Percentiles rank a stretch among this genome's conserved stretches.
phyloP scores from a whole-genome alignment of 495 filamentous ascomycete genomes.

The Glonium stellatum region DNA sequence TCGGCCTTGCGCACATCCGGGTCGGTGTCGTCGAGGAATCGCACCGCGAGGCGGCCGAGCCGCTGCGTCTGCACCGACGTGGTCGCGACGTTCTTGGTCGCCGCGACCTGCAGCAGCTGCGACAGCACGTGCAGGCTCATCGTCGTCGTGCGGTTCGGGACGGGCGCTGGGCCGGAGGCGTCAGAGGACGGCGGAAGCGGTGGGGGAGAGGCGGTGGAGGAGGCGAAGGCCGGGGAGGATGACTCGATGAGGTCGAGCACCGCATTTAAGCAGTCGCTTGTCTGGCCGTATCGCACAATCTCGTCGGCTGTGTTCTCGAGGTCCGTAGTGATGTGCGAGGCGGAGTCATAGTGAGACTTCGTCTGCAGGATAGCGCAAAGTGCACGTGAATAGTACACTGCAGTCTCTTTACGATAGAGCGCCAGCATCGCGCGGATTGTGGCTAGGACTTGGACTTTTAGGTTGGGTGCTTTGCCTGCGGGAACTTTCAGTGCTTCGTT shows the following conservation, averaged over 20 bases:
- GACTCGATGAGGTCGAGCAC: conserved; percentile 44
- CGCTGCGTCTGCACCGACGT: conserved; percentile 31
- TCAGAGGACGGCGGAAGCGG: conserved; percentile 3
- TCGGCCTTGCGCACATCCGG: conserved; percentile 73
- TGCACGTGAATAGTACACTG: conserved; percentile 55
- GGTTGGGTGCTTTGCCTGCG: conserved; percentile 56
- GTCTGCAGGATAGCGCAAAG: conserved; percentile 63
- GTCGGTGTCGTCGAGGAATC: conserved; percentile 62
- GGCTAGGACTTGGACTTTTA: conserved; percentile 75
- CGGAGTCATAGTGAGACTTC: conserved; percentile 47
- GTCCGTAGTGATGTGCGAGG: conserved; percentile 51
- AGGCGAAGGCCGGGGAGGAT: conserved; percentile 8
- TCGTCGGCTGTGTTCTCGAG: conserved; percentile 53
- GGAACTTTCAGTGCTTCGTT: conserved; percentile 31
- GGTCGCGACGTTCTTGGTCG: conserved; percentile 19
- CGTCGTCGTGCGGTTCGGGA: conserved; percentile 29
- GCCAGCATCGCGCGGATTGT: conserved; percentile 73
- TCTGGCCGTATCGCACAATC: conserved; percentile 44
- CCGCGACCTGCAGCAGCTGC: conserved; percentile 25
- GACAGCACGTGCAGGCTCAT: conserved; percentile 25
- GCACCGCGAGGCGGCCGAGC: conserved; percentile 50
- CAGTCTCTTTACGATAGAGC: conserved; percentile 57
- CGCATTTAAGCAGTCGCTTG: conserved; percentile 44
- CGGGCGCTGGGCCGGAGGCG: conserved; percentile 1
- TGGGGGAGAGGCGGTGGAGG: conserved; percentile 13